Evolutionary conservation across 208 protist genomes (phyloP), one percentile per base, ranked within the genome.

Genomic region (Trypanosoma congolense): DNA sequence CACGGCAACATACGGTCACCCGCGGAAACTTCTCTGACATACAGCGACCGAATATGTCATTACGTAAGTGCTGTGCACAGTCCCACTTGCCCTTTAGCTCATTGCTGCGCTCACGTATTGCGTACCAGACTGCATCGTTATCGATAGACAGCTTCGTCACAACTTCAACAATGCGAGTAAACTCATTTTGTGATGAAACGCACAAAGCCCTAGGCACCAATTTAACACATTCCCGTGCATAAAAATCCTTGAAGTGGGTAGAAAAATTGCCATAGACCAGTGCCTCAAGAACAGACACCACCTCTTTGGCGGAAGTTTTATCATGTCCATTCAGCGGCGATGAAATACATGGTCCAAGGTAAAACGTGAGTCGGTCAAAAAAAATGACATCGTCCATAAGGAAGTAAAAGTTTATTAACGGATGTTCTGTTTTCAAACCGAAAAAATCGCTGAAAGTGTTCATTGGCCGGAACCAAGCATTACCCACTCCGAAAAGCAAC

Each of bases 251-350:
- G 0, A 44, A 21, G 29, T 18, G 1, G 14, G 18, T 24, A 19
- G 54, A 61, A 43, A 69, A 25, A 42, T 61, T 61, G 14, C 54
- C 55, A 35, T 69, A 24, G 16, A 38, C 47, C 33, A 69, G 18
- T 29, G 53, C 62, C 40, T 61, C 55, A 49, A 69, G 38, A 29
- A 69, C n/a, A 16, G 49, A 47, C 29, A 56, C 43, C 22, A 57
- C 29, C 25, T 57, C 54, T 16, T 25, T 31, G n/a, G 61, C 24
- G 49, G 62, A 57, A 30, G 31, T 16, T 22, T 45, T 57, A 28
- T 56, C 48, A 45, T 57, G 38, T 25, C 54, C 41, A 19, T 14
- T 16, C 22, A 61, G 36, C 48, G 29, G 49, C 3, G 53, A 26
- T 4, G 21, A 24, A 9, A 69, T 19, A 45, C 52, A 52, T 24